Evolutionary conservation across 768 basidiomycete species (phyloP).

Genomic region (Erythrobasidium yunnanense): DNA sequence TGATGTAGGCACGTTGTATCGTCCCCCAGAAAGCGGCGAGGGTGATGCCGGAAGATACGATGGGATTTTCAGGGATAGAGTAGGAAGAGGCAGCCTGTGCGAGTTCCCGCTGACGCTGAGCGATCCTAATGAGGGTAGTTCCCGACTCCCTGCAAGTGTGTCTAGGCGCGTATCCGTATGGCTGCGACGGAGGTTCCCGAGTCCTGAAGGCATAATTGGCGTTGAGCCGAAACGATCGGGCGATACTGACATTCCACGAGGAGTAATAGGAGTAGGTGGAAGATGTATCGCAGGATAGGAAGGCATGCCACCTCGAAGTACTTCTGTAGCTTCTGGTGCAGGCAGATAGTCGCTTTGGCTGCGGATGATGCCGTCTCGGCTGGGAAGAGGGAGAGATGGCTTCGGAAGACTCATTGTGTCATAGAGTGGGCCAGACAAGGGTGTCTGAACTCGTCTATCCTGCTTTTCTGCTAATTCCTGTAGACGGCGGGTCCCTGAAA

Average conservation of each 20-base stretch:
- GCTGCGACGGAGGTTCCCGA: neutral
- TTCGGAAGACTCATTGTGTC: neutral
- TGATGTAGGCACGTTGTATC: neutral
- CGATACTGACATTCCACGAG: neutral
- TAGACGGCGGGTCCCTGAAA: slow-evolving; percentile 3
- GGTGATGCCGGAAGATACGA: neutral
- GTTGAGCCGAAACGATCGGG: neutral
- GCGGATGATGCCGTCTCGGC: neutral
- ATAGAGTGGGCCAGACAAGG: neutral
- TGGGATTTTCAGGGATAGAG: neutral
- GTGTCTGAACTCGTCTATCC: neutral
- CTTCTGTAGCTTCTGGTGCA: slow-evolving; percentile 3
- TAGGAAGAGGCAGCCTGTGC: neutral
- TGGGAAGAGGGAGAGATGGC: neutral
- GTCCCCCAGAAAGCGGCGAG: neutral
- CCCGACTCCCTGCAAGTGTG: neutral
- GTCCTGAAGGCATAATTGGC: neutral
- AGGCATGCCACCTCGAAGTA: neutral
- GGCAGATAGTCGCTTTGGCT: slow-evolving; percentile 2
- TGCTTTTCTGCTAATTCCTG: slow-evolving; percentile 21
- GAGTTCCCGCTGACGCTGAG: neutral
- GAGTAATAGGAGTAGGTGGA: neutral
- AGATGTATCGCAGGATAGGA: neutral
- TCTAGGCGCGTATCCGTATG: neutral
- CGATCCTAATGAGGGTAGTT: neutral